Evolutionary conservation across 2,329 filamentous ascomycete genomes (phyloP).

Genomic region (Fonsecaea monophora): DNA sequence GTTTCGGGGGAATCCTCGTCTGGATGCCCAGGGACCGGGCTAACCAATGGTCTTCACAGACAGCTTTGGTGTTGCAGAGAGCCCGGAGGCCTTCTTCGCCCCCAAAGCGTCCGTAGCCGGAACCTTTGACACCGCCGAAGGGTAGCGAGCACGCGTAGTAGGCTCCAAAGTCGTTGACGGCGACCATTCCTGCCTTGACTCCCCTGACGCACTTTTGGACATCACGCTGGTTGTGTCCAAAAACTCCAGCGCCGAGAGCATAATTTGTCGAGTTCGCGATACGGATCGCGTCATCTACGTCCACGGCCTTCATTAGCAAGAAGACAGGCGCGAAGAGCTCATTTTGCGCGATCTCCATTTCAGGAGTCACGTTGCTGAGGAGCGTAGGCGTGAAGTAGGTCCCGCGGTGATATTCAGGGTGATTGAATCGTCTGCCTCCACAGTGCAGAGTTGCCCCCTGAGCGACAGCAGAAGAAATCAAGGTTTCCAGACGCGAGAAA

Average conservation of each 20-base stretch:
- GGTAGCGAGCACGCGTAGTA: conserved; percentile 94
- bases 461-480: conserved; percentile 78
- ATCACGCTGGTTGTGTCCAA: conserved; percentile 71
- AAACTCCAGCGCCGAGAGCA: conserved; percentile 87
- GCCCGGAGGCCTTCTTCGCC: conserved; percentile 85
- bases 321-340: conserved; percentile 95
- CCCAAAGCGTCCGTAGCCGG: conserved; percentile 90
- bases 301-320: conserved; percentile 76
- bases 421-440: conserved; percentile 74
- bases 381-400: conserved; percentile 95
- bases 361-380: conserved; percentile 82
- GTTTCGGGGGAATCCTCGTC: conserved; percentile 79
- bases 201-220: conserved; percentile 70
- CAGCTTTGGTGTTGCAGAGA: conserved; percentile 84
- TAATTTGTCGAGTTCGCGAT: conserved; percentile 86
- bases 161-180: conserved; percentile 92
- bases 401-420: conserved; percentile 76
- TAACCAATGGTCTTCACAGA: conserved; percentile 74
- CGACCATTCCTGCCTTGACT: conserved; percentile 85
- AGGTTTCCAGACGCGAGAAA: conserved; percentile 76
- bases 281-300: conserved; percentile 70
- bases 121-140: conserved; percentile 82
- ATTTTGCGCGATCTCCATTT: conserved; percentile 85
- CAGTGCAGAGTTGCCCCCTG: conserved; percentile 80
- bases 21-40: conserved; percentile 66